phyloP scores from a whole-genome alignment of 495 filamentous ascomycete genomes.

The Podospora pseudoanserina region DNA sequence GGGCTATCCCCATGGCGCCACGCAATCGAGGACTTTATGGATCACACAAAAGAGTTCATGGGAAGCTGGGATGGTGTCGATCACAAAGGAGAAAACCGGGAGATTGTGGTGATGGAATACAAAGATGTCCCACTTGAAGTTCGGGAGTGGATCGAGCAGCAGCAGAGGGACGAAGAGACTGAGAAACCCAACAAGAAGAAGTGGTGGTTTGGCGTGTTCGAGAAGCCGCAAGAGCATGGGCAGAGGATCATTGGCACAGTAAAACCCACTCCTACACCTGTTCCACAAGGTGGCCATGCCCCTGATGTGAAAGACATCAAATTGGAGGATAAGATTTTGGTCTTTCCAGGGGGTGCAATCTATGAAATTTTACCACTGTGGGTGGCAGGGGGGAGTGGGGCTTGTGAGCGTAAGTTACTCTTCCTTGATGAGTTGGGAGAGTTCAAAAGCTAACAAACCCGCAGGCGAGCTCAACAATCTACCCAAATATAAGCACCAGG shows the following conservation, averaged over 20 bases:
- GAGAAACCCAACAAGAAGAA: constrained; percentile 18
- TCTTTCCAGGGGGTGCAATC: constrained; percentile 31
- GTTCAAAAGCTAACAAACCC: constrained; percentile 8
- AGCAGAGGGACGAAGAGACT: constrained; percentile 19
- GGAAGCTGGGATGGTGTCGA: constrained; percentile 38
- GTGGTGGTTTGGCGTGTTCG: constrained; percentile 31
- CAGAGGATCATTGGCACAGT: constrained; percentile 20
- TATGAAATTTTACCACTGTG: constrained; percentile 37
- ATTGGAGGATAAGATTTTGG: constrained; percentile 35
- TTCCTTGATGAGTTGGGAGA: not conserved
- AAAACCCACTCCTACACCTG: constrained; percentile 14
- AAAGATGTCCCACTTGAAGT: constrained; percentile 29
- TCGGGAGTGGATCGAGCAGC: constrained; percentile 33
- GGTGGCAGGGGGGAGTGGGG: constrained; percentile 29
- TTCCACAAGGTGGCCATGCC: not conserved
- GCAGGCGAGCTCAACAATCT: constrained; percentile 32
- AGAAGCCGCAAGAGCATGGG: constrained; percentile 27
- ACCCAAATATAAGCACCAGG: constrained; percentile 26
- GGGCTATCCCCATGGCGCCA: constrained; percentile 29
- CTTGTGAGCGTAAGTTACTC: constrained; percentile 31
- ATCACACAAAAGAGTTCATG: constrained; percentile 17
- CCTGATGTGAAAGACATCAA: constrained; percentile 1
- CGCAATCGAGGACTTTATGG: constrained; percentile 28
- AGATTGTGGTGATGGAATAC: constrained; percentile 36
- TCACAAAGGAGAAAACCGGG: constrained; percentile 30